phyloP scores from a whole-genome alignment of 306 rosid species.

The Rubus idaeus region DNA sequence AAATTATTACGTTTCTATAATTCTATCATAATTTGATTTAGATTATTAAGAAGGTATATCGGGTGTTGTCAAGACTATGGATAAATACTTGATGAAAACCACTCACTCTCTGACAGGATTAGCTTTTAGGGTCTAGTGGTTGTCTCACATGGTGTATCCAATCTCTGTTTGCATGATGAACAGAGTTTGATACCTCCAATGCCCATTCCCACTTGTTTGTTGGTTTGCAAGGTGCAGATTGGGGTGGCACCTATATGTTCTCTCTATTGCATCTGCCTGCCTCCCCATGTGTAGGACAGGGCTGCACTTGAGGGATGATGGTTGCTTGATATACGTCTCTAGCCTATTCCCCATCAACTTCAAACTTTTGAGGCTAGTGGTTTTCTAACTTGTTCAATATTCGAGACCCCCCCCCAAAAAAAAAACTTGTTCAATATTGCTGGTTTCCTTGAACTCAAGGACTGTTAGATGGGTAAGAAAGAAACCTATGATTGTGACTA shows the following conservation, averaged over 20 bases:
- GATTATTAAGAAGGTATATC: not conserved
- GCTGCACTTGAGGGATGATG: not conserved
- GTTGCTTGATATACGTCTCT: not conserved
- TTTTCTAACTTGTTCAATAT: not conserved
- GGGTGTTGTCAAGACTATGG: not conserved
- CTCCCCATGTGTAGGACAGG: not conserved
- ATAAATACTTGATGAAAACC: not conserved
- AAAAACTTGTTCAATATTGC: not conserved
- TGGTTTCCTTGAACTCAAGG: not conserved
- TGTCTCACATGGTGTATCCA: not conserved
- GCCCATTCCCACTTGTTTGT: not conserved
- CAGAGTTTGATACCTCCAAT: not conserved
- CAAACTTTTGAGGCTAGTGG: not conserved
- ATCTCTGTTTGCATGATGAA: not conserved
- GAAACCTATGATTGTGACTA: not conserved
- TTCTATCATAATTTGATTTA: not conserved
- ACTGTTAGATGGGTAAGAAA: not conserved
- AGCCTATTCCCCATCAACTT: not conserved
- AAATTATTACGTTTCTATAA: slow-evolving; percentile 9
- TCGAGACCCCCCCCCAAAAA: too few relatives aligned
- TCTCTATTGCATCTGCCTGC: not conserved
- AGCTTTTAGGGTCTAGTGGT: not conserved
- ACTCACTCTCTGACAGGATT: not conserved
- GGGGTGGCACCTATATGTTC: not conserved
- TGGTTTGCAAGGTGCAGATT: not conserved